Percentiles rank a stretch among this genome's conserved stretches.
phyloP scores from a whole-genome alignment of 2,329 filamentous ascomycete genomes.

The Biscogniauxia sp. region DNA sequence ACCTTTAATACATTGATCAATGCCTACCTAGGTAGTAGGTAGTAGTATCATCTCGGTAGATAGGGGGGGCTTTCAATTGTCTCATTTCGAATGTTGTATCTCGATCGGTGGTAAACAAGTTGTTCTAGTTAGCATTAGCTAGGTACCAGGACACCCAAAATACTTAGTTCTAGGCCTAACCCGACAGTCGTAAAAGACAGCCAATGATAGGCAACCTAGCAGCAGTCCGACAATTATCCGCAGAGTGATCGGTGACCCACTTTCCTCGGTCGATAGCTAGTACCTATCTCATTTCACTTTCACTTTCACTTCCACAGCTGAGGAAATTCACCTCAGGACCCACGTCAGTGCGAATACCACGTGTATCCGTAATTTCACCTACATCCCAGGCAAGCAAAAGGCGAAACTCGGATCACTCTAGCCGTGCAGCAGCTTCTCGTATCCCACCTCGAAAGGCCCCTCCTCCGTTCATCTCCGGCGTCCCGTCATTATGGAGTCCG shows the following conservation, averaged over 20 bases:
- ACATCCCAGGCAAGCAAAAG: conserved; percentile 5
- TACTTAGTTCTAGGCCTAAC: neutral
- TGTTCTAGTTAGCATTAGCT: neutral
- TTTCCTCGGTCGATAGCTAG: neutral
- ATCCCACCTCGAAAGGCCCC: neutral
- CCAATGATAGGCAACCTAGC: no score
- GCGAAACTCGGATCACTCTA: conserved; percentile 15
- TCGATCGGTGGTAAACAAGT: neutral
- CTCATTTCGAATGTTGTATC: neutral
- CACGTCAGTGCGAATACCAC: conserved; percentile 10
- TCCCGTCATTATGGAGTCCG: conserved; percentile 67
- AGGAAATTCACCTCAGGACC: conserved; percentile 15
- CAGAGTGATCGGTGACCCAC: no score
- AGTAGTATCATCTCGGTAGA: no score
- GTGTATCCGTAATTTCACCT: conserved; percentile 5
- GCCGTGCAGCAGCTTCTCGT: conserved; percentile 1
- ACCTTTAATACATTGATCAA: no score
- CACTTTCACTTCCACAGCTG: conserved; percentile 2
- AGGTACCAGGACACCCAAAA: no score
- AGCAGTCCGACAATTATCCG: no score
- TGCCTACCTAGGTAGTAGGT: no score
- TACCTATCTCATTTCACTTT: conserved; percentile 4
- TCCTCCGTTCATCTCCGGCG: conserved; percentile 13
- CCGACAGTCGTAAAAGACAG: no score
- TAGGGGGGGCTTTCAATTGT: neutral